Evolutionary conservation across 1,139 yeast genomes (phyloP).

Genomic region (Pichia sp.): DNA sequence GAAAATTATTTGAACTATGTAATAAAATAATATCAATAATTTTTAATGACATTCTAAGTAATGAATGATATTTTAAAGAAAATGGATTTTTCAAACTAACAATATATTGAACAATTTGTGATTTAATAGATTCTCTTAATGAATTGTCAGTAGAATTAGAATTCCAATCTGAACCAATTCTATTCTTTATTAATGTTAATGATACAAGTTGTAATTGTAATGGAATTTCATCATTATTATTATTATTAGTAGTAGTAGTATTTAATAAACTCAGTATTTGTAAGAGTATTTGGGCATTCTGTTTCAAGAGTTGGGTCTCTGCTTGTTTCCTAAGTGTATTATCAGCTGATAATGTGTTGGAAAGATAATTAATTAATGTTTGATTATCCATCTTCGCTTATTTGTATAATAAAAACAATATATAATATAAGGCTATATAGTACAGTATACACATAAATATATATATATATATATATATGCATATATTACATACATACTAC

Average conservation of each 20-base stretch:
- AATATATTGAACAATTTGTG: conserved; percentile 4
- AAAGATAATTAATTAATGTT: conserved; percentile 20
- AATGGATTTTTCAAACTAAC: conserved; percentile 7
- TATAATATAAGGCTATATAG: no score
- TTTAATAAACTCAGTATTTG: conserved; percentile 3
- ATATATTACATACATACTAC: no score
- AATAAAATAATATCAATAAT: conserved; percentile 7
- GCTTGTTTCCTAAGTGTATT: conserved; percentile 16
- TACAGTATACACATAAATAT: no score
- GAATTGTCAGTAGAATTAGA: not conserved
- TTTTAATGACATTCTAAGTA: conserved; percentile 9
- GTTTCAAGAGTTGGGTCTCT: conserved; percentile 9
- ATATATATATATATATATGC: no score
- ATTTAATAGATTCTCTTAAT: not conserved
- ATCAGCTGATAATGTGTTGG: conserved; percentile 25
- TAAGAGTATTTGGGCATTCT: conserved; percentile 1
- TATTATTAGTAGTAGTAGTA: not conserved
- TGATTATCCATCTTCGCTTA: conserved; percentile 2
- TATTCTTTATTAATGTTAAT: conserved; percentile 10
- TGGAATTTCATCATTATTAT: conserved; percentile 1
- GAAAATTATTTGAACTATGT: not conserved
- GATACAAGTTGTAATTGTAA: conserved; percentile 4
- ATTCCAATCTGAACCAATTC: conserved; percentile 6
- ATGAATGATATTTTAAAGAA: not conserved
- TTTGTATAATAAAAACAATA: no score